Base-by-base conservation (phyloP, 75 land plant genomes). In the Cunninghamia lanceolata region DNA sequence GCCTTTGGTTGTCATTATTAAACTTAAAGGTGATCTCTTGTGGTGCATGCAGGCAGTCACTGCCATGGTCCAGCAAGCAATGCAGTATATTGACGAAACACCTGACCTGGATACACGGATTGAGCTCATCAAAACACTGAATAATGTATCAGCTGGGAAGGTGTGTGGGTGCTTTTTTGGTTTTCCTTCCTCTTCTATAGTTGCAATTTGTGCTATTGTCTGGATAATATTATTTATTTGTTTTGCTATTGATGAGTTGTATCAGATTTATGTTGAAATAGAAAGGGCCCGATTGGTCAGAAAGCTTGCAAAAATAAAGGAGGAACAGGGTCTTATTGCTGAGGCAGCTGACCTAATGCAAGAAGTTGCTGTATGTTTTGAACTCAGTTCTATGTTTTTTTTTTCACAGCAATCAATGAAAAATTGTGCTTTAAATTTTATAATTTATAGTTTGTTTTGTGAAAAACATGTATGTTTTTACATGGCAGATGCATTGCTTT, bases 321-420 rank as follows among this genome's bases (percentile, higher is more conserved):
- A 98, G 93, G 99, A 94, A 42, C 99, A 98, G 87, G 99, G 99
- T 13, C 93, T 89, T 56, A 93, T 96, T 88, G 97, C 99, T 45
- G 99, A 98, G 80, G 99, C 99, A 84, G 99, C 99, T 86, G 99
- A 98, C 84, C 88, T 97, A 86, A 98, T 98, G 99, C 99, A 98
- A 87, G 99, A 98, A 96, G 86, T 98, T 86, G 99, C 99, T 84
- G 99, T 98, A 83, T 87, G 99, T 93, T 68, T 38, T 39, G 45
- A 40, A 43, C 36, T 83, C 8, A 4, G 25, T 30, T 45, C 59
- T 47, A 46, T 21, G 10, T n/a, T 1, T 19, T 54, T 59, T 32
- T 10, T 11, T 36, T 50, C 16, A 50, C 8, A 7, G 36, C 3
- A 50, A 19, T 34, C 34, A 54, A 3, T 53, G 15, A 25, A 42